Conservation (phyloP, 805 yeast genomes). For the Komagataella ulmi region DNA sequence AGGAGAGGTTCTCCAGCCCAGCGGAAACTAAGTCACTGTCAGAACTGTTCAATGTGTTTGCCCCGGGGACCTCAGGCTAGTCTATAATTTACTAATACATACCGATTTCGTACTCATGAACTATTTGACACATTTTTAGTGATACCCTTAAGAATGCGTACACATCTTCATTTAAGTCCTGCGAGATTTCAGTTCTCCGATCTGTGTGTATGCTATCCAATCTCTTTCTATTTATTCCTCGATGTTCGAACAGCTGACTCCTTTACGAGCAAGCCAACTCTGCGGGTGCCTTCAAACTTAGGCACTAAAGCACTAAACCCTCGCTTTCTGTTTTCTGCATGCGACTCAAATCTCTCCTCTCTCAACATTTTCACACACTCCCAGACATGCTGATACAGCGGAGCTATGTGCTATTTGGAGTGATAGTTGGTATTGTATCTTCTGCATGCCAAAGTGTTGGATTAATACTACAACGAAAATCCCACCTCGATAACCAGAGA, state of each 20-base stretch:
- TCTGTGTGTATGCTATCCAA: no score
- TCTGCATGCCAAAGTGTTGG: slow-evolving; percentile 76
- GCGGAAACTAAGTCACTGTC: neutral
- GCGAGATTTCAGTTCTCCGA: no score
- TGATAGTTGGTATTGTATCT: slow-evolving; percentile 53
- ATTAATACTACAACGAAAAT: slow-evolving; percentile 66
- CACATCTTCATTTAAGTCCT: no score
- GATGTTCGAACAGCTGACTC: neutral
- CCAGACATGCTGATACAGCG: neutral
- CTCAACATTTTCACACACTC: neutral
- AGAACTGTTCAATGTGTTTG: neutral
- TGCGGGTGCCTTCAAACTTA: neutral
- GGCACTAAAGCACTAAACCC: neutral
- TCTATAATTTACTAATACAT: neutral
- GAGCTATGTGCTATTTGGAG: slow-evolving; percentile 2
- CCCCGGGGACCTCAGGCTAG: neutral
- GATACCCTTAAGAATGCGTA: no score
- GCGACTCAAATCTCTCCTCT: neutral
- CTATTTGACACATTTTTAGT: no score
- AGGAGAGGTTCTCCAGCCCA: no score
- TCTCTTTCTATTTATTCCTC: neutral
- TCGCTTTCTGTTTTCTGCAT: neutral
- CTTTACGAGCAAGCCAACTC: neutral
- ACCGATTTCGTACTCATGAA: no score
- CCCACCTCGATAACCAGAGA: slow-evolving; percentile 38